These are phyloP conservation scores for Sextonia rubra DNA, from an alignment of 164 flowering plant genomes.

Conservation along the genomic window DNA sequence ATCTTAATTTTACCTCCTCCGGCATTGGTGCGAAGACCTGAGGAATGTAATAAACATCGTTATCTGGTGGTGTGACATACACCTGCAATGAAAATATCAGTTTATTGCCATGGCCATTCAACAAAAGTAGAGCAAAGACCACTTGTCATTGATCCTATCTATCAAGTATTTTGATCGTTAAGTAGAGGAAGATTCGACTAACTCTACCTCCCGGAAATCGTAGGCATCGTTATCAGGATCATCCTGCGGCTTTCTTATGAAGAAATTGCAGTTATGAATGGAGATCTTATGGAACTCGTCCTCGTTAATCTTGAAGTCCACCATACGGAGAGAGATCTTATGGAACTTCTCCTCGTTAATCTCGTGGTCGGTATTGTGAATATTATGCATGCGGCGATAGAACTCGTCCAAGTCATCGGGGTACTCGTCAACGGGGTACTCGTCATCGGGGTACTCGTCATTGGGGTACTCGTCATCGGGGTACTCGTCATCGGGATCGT, in stretches of 20 bases:
- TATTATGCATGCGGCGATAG: too few species aligned
- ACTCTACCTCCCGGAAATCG: slow-evolving; percentile 50
- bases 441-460: too few species aligned
- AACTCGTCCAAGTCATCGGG: too few species aligned
- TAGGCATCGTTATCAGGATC: slow-evolving; percentile 84
- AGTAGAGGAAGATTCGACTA: too few species aligned
- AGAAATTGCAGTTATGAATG: slow-evolving; percentile 87
- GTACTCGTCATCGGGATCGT: too few species aligned
- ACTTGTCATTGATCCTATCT: too few species aligned
- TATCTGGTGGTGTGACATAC: slow-evolving; percentile 97
- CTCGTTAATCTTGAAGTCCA: slow-evolving; percentile 82
- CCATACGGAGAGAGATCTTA: slow-evolving; percentile 44
- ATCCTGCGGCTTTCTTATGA: slow-evolving; percentile 81
- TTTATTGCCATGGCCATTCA: too few species aligned
- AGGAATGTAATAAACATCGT: slow-evolving; percentile 85
- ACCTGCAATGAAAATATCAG: slow-evolving; percentile 37
- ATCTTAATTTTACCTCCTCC: slow-evolving; percentile 72
- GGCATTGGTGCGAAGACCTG: slow-evolving; percentile 94
- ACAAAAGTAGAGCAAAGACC: too few species aligned
- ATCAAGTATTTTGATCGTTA: too few species aligned
- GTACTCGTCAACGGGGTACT: too few species aligned
- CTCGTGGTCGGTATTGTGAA: too few species aligned
- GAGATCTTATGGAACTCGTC: slow-evolving; percentile 89
- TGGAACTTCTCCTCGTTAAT: slow-evolving; percentile 79
- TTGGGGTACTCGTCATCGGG: too few species aligned